Base-by-base conservation (phyloP, 1,284 basidiomycete species). In the Lentinus polychrous region DNA sequence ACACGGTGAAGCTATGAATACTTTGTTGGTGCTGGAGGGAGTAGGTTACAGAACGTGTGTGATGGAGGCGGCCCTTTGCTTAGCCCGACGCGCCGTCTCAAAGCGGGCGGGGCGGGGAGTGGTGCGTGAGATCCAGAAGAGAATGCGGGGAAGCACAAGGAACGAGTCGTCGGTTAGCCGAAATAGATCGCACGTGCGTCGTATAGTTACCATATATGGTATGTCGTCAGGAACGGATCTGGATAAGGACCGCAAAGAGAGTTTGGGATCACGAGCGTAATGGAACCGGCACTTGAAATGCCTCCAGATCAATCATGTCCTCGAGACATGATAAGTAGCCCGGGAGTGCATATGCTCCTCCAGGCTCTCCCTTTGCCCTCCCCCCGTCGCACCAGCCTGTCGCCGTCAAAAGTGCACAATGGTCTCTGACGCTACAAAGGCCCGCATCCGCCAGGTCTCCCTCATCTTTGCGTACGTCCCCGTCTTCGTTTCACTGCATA, bases 381-480 rank as follows among this genome's bases (percentile, higher is more conserved):
- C 15, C 12, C 33, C 20, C 15, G 24, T 15, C 18, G 17, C 32
- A 36, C 42, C 40, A 35, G 44, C 41, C 24, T n/a, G 17, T 44
- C 36, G 20, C 17, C 48, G 17, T 43, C 36, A 15, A 22, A 43
- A 35, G 43, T 32, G 31, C 41, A 39, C 46, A 38, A 53, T 53
- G 38, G 5, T 27, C 27, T 5, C 5, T 27, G 27, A 27, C 27
- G 39, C 43, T 47, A 59, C 49, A 35, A 59, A 54, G 51, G 55
- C 57, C 6, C 3, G 51, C 32, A 61, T 78, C 15, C 69, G 67
- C 27, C 75, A 78, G 54, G 77, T 89, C 52, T 85, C 84, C 45
- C 78, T 89, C 59, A 86, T 89, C 59, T 88, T 89, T 61, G 86
- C 86, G 85, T 87, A 57, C 49, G 82, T 74, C 31, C 34, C 20